Conservation (phyloP, 75 land plant genomes). For the Gnetum montanum region DNA sequence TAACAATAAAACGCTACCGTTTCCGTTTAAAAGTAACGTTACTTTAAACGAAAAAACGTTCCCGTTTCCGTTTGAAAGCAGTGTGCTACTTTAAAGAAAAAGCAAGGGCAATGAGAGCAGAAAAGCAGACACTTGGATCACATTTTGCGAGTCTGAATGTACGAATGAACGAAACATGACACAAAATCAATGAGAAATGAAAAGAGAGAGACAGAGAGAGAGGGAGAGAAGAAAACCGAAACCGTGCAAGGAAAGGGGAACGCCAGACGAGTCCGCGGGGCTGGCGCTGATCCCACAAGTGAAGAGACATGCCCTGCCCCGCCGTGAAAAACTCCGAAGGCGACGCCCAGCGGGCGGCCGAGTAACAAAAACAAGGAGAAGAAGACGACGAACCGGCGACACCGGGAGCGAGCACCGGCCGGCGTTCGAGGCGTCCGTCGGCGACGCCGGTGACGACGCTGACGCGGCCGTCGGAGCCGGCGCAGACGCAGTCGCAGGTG, state of each 20-base stretch:
- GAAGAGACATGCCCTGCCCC: constrained; percentile 59
- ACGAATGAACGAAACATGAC: too few species aligned
- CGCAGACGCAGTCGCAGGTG: constrained; percentile 50
- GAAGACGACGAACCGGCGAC: constrained; percentile 66
- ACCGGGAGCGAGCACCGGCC: constrained; percentile 79
- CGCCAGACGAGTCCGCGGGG: constrained; percentile 62
- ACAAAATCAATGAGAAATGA: too few species aligned
- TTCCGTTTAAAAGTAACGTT: too few species aligned
- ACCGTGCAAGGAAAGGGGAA: constrained; percentile 56
- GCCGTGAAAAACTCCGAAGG: constrained; percentile 81
- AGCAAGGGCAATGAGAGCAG: too few species aligned
- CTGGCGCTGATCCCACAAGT: constrained; percentile 92
- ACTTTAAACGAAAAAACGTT: too few species aligned
- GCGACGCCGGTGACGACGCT: constrained; percentile 43
- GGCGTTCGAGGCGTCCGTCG: constrained; percentile 53
- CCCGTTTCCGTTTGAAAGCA: too few species aligned
- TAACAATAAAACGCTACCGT: too few species aligned
- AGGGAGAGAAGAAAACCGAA: not conserved
- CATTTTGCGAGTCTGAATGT: too few species aligned
- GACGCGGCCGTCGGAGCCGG: constrained; percentile 79
- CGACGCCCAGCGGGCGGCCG: constrained; percentile 78
- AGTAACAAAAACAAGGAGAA: too few species aligned
- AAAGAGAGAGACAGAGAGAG: too few species aligned
- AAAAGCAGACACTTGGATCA: too few species aligned
- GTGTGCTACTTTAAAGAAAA: too few species aligned